These are phyloP conservation scores for Elsinoe batatas DNA, from an alignment of 2,329 filamentous ascomycete genomes.

Conservation along the genomic window DNA sequence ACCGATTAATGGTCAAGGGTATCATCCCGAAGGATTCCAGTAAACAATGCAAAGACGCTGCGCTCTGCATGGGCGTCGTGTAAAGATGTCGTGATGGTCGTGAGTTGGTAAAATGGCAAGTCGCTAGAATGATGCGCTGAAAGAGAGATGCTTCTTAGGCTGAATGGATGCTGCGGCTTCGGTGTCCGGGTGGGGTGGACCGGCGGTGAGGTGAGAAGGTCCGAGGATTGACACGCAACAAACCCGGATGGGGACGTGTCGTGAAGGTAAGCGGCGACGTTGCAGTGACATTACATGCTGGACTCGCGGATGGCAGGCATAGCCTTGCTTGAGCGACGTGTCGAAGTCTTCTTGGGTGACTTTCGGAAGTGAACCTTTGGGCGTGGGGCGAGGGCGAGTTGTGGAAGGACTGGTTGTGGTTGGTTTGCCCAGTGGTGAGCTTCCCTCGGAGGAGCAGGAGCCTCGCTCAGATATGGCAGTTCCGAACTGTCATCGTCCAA, in stretches of 20 bases:
- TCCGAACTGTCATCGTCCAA: conserved; percentile 21
- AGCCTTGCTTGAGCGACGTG: conserved; percentile 7
- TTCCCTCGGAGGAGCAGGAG: conserved; percentile 26
- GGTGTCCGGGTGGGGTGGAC: not conserved
- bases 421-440: conserved; percentile 24
- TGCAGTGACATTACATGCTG: not conserved
- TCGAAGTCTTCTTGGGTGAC: conserved; percentile 9
- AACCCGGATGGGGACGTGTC: not conserved
- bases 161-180: not conserved
- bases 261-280: not conserved
- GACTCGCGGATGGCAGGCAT: conserved; percentile 11
- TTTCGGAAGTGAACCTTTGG: conserved; percentile 5
- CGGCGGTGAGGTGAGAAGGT: not conserved
- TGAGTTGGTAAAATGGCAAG: not conserved
- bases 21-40: not conserved
- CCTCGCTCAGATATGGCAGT: conserved; percentile 24
- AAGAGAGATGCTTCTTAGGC: not conserved
- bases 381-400: not conserved
- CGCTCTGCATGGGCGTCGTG: conserved; percentile 8
- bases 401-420: not conserved
- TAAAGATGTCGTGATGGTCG: conserved; percentile 1
- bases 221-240: not conserved
- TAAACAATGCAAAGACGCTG: conserved; percentile 4
- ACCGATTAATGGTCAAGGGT: conserved; percentile 1
- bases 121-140: not conserved